These are phyloP conservation scores for Pyrenophora teres DNA, from an alignment of 2,329 filamentous ascomycete genomes.

Conservation along the genomic window DNA sequence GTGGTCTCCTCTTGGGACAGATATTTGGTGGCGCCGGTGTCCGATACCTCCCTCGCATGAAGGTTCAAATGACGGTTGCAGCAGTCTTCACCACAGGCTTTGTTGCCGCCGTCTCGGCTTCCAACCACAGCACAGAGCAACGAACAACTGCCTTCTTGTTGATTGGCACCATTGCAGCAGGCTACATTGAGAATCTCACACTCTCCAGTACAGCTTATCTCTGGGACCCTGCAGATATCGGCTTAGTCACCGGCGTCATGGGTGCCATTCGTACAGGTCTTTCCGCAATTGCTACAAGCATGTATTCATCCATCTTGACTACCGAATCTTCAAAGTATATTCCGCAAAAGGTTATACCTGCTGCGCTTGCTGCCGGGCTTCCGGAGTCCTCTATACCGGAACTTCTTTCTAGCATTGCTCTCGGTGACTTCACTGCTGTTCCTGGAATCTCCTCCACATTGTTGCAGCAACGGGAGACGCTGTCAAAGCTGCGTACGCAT, in stretches of 20 bases:
- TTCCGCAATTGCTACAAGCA: slow-evolving; percentile 32
- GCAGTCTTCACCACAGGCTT: slow-evolving; percentile 30
- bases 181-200: slow-evolving; percentile 41
- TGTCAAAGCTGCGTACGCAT: slow-evolving; percentile 49
- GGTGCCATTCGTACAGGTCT: slow-evolving; percentile 37
- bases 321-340: slow-evolving; percentile 36
- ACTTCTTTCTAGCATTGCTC: slow-evolving; percentile 30
- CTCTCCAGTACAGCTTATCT: slow-evolving; percentile 34
- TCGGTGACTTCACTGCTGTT: slow-evolving; percentile 30
- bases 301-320: slow-evolving; percentile 40
- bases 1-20: slow-evolving; percentile 40
- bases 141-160: slow-evolving; percentile 29
- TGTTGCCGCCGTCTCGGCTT: slow-evolving; percentile 32
- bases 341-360: slow-evolving; percentile 32
- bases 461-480: slow-evolving; percentile 41
- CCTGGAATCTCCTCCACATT: slow-evolving; percentile 33
- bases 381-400: slow-evolving; percentile 26
- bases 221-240: slow-evolving; percentile 41
- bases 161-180: slow-evolving; percentile 33
- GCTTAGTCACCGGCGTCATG: slow-evolving; percentile 38
- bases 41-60: slow-evolving; percentile 36
- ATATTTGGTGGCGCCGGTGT: slow-evolving; percentile 38
- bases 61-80: slow-evolving; percentile 41
- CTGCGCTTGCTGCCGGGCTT: slow-evolving; percentile 31
- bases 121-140: slow-evolving; percentile 20